Base-by-base conservation (phyloP, 2,329 filamentous ascomycete genomes). In the Trichoderma cornu-damae region DNA sequence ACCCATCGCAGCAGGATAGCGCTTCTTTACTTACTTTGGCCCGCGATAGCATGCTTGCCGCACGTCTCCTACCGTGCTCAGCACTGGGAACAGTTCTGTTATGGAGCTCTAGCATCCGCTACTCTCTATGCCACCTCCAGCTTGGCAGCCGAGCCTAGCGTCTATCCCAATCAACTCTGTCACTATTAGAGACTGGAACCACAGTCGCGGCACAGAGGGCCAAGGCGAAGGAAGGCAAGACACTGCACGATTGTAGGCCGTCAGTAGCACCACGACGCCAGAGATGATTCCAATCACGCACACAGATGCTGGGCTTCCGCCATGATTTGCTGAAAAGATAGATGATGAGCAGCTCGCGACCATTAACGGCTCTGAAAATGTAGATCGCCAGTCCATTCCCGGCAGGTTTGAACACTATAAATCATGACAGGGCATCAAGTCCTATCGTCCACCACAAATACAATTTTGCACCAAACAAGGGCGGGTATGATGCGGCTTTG, bases 11-110 rank as follows among this genome's bases (percentile, higher is more conserved):
- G 84, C 84, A 9, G 82, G 81, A 3, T 87, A 83, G 84, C 72
- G 83, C 1, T 87, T 86, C 62, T 67, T 87, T 43, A 87, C 84
- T 0, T 87, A 87, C 64, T 87, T 87, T 68, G 84, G 83, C 0
- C n/a, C 77, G 84, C 9, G 84, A 88, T 64, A 83, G 78, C 60
- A 83, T 86, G 75, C 84, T 87, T 37, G 75, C 81, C 1, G 72
- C 79, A 12, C 73, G 87, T 0, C 70, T 87, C 0, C 70, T 86
- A 28, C 28, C 9, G 18, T 58, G 18, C 55, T 58, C 9, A 84
- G 80, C 50, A 72, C 76, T 42, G 82, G 81, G 0, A 70, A 80
- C 35, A 77, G 72, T 0, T 77, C 81, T 3, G 77, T 82, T 0
- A 73, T 84, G 12, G 84, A 87, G 65, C 81, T 1, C 72, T 87